These are phyloP conservation scores for Biscogniauxia sp. DNA, from an alignment of 2,329 filamentous ascomycete genomes.

Conservation along the genomic window DNA sequence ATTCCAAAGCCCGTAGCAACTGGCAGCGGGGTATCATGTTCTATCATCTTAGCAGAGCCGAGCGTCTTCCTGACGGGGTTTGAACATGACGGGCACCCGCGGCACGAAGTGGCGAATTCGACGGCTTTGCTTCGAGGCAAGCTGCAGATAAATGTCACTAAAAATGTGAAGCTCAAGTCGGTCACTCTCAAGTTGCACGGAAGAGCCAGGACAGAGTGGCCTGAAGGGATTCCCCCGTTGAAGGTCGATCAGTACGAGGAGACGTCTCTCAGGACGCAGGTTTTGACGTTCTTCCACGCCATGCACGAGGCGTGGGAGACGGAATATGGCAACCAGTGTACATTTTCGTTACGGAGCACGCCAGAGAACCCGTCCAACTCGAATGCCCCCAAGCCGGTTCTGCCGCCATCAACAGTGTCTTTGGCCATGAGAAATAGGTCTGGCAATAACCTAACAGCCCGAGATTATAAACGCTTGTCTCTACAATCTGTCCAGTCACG, in stretches of 20 bases:
- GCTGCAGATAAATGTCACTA: conserved; percentile 77
- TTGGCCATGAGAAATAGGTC: conserved; percentile 33
- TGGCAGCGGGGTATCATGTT: conserved; percentile 72
- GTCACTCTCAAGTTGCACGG: conserved; percentile 85
- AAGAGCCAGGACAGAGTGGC: conserved; percentile 89
- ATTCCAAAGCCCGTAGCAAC: conserved; percentile 73
- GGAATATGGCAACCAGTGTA: conserved; percentile 63
- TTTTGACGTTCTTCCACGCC: conserved; percentile 88
- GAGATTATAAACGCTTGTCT: conserved; percentile 66
- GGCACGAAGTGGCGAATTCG: conserved; percentile 54
- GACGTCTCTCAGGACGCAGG: conserved; percentile 83
- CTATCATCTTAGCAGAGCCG: conserved; percentile 75
- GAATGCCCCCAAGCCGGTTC: conserved; percentile 30
- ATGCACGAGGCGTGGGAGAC: conserved; percentile 59
- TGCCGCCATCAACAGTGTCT: conserved; percentile 32
- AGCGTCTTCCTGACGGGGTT: conserved; percentile 78
- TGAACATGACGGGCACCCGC: conserved; percentile 62
- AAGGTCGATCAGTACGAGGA: conserved; percentile 83
- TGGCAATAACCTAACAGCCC: conserved; percentile 38
- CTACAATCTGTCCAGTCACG: conserved; percentile 78
- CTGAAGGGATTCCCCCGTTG: conserved; percentile 86
- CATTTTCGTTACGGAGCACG: conserved; percentile 45
- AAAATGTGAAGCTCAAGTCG: conserved; percentile 89
- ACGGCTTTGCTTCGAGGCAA: conserved; percentile 85
- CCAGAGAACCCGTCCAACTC: conserved; percentile 32